Conservation (phyloP, 768 basidiomycete genomes). For the Boletellus emodensis region DNA sequence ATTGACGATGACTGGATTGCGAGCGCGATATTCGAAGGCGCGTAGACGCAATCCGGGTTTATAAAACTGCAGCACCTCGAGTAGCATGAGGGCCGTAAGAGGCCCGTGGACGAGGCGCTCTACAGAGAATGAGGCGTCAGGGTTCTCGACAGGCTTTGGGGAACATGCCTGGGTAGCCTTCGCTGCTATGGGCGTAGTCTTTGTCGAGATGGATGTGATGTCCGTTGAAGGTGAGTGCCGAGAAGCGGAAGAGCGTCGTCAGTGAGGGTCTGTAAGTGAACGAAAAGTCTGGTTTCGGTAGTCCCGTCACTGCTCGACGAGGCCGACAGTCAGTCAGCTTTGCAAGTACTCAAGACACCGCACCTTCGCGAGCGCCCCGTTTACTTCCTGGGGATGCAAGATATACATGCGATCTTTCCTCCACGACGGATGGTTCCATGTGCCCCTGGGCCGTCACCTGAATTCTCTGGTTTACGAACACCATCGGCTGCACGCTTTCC, state of each 20-base stretch:
- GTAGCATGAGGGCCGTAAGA: constrained; percentile 72
- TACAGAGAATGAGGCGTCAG: constrained; percentile 25
- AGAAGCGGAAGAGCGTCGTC: constrained; percentile 80
- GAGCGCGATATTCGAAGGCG: constrained; percentile 66
- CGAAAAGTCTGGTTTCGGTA: constrained; percentile 54
- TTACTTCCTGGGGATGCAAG: constrained; percentile 32
- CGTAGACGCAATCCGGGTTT: constrained; percentile 45
- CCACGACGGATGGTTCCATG: constrained; percentile 46
- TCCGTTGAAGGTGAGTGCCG: constrained; percentile 81
- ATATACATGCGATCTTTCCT: constrained; percentile 71
- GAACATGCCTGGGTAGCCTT: constrained; percentile 65
- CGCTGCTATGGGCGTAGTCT: constrained; percentile 58
- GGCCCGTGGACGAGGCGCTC: constrained; percentile 86
- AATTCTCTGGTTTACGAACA: constrained; percentile 69
- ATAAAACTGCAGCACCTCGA: constrained; percentile 55
- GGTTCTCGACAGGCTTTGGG: neutral
- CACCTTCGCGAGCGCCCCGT: constrained; percentile 44
- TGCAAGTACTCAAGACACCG: neutral
- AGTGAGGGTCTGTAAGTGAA: constrained; percentile 64
- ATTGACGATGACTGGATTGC: constrained; percentile 59
- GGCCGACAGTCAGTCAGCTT: neutral
- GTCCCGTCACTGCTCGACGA: constrained; percentile 40
- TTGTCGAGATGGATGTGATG: constrained; percentile 83
- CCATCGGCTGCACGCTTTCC: constrained; percentile 53
- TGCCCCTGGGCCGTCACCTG: constrained; percentile 45